Base-by-base conservation (phyloP, 208 protist genomes). In the Acanthamoeba sp. region DNA sequence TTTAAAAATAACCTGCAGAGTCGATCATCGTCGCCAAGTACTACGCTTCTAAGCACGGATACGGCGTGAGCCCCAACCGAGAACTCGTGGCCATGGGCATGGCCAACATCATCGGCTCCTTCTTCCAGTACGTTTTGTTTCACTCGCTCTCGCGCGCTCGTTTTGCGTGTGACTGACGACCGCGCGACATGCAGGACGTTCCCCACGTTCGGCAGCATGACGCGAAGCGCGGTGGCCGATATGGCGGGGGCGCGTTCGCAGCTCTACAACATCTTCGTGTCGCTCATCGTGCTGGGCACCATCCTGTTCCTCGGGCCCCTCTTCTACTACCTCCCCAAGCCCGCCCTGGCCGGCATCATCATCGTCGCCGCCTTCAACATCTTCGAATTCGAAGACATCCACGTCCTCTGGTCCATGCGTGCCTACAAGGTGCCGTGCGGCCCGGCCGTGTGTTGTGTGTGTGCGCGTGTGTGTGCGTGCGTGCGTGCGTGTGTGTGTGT, bases 121-220 rank as follows among this genome's bases (percentile, higher is more conserved):
- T 97, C 85, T 97, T 97, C 76, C 55, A 42, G 7, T 95, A 95
- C 27, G 94, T 94, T 50, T 50, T 95, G n/a, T 94, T 82, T 22
- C 42, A 42, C 55, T 36, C 29, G 29, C 36, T 90, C 27, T 73
- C 62, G 9, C 52, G 95, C 73, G 95, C 94, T 7, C 87, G 95
- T 10, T 93, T 9, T 73, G 29, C 64, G 20, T 73, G 20, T 59
- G 52, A 59, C 52, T 59, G 78, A 29, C n/a, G n/a, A n/a, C n/a
- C n/a, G n/a, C n/a, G n/a, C n/a, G n/a, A n/a, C n/a, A n/a, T n/a
- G n/a, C n/a, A n/a, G n/a, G n/a, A 57, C 24, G 4, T 62, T 87
- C 45, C 85, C 88, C 20, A 5, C 62, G 32, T 93, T 55, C 32
- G 95, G 90, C 0, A 90, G 55, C n/a, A 42, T 96, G 38, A 93